phyloP scores from a whole-genome alignment of 805 yeast species.

The Torulaspora indica region DNA sequence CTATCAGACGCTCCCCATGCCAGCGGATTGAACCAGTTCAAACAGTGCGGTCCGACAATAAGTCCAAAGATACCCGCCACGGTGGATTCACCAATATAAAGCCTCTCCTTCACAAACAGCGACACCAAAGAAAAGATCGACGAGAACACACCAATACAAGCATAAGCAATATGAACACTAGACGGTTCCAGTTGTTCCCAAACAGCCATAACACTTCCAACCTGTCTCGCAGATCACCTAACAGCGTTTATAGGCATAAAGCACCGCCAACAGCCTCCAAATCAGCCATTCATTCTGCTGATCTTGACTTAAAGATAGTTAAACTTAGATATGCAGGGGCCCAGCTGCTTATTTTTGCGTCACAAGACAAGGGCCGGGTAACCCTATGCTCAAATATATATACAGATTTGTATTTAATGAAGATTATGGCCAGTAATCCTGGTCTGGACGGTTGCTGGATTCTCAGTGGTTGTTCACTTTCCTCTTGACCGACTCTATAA shows the following conservation, averaged over 20 bases:
- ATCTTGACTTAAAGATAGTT: neutral
- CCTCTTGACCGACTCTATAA: constrained; percentile 30
- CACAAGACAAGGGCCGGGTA: neutral
- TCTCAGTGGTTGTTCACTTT: constrained; percentile 15
- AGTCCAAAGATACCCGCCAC: constrained; percentile 82
- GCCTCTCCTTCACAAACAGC: constrained; percentile 71
- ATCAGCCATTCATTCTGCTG: neutral
- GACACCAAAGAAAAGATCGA: constrained; percentile 78
- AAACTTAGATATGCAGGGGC: constrained; percentile 3
- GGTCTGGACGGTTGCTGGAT: neutral
- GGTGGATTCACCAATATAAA: constrained; percentile 88
- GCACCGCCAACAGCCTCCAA: neutral
- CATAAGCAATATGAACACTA: constrained; percentile 80
- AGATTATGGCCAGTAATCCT: neutral
- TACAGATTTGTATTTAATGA: neutral
- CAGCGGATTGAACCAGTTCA: constrained; percentile 77
- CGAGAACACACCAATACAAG: constrained; percentile 78
- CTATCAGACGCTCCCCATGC: constrained; percentile 82
- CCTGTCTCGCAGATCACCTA: neutral
- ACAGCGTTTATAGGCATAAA: neutral
- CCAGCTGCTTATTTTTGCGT: constrained; percentile 3
- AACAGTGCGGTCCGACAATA: constrained; percentile 82
- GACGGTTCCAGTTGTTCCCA: constrained; percentile 40
- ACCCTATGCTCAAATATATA: neutral
- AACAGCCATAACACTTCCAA: constrained; percentile 15